These are phyloP conservation scores for Hordeum vulgare DNA, from an alignment of 176 grass and related monocot species.

Conservation along the genomic window DNA sequence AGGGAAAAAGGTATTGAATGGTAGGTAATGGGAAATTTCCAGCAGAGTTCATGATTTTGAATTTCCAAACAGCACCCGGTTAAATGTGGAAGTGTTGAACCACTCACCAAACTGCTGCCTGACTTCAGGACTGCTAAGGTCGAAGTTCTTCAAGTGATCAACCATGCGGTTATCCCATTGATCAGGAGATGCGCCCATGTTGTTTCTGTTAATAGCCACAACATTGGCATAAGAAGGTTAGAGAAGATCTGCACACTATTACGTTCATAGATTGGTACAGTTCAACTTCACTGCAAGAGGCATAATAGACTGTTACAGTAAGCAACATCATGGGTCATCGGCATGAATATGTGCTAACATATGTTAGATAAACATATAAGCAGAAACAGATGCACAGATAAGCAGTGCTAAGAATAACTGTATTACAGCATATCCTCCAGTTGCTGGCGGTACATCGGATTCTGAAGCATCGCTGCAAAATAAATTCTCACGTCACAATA, in stretches of 20 bases:
- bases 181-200: constrained; percentile 86
- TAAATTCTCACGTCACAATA: constrained; percentile 22
- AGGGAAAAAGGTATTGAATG: not conserved
- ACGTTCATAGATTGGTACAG: not conserved
- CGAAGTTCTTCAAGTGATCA: constrained; percentile 93
- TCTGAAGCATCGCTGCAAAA: constrained; percentile 91
- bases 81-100: constrained; percentile 10
- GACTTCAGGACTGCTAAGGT: constrained; percentile 91
- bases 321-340: not conserved
- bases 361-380: not conserved
- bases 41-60: not conserved
- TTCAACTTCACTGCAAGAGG: not conserved
- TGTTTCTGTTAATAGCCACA: constrained; percentile 52
- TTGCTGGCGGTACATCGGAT: constrained; percentile 88
- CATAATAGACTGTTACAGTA: not conserved
- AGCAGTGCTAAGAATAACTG: constrained; percentile 16
- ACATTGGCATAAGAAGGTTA: constrained; percentile 1
- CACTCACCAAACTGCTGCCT: constrained; percentile 94
- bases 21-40: not conserved
- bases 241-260: not conserved
- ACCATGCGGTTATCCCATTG: constrained; percentile 80
- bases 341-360: not conserved
- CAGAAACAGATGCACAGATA: constrained; percentile 9
- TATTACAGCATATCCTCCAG: constrained; percentile 96
- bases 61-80: not conserved